Conservation (phyloP, 768 basidiomycete genomes). For the Serendipita sp. region DNA sequence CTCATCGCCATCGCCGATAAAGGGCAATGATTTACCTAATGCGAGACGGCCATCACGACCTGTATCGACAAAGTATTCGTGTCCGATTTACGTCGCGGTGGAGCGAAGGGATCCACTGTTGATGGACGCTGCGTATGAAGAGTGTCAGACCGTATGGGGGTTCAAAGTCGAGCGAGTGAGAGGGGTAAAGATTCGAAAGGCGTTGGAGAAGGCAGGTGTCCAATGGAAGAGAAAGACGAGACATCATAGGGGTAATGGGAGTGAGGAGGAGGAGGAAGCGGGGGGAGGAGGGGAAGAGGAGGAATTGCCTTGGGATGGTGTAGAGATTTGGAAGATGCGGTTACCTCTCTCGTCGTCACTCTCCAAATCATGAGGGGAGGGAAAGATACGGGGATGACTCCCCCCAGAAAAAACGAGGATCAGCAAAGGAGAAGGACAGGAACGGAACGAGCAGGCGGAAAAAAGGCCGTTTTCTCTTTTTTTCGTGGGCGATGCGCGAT, state of each 20-base stretch:
- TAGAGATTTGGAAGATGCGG: slow-evolving; percentile 60
- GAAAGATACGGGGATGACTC: no score
- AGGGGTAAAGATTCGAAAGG: slow-evolving; percentile 39
- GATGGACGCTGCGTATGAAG: slow-evolving; percentile 38
- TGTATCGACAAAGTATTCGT: slow-evolving; percentile 16
- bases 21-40: background rate
- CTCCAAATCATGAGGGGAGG: no score
- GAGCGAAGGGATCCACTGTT: slow-evolving; percentile 63
- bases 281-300: background rate
- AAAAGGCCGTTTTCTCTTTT: no score
- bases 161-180: slow-evolving; percentile 45
- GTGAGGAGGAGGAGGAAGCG: background rate
- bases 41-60: background rate
- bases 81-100: slow-evolving; percentile 46
- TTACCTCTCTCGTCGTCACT: no score
- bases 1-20: background rate
- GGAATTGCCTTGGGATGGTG: slow-evolving; percentile 42
- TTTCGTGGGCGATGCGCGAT: no score
- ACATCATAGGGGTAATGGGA: no score
- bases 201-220: slow-evolving; percentile 39
- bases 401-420: no score
- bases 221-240: slow-evolving; percentile 46
- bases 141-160: slow-evolving; percentile 38
- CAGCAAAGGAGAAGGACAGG: no score
- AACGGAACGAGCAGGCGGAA: no score